Percentiles rank a stretch among this genome's conserved stretches.
phyloP scores from a whole-genome alignment of 1,284 basidiomycete genomes.

The Xerocomus minutiporus region DNA sequence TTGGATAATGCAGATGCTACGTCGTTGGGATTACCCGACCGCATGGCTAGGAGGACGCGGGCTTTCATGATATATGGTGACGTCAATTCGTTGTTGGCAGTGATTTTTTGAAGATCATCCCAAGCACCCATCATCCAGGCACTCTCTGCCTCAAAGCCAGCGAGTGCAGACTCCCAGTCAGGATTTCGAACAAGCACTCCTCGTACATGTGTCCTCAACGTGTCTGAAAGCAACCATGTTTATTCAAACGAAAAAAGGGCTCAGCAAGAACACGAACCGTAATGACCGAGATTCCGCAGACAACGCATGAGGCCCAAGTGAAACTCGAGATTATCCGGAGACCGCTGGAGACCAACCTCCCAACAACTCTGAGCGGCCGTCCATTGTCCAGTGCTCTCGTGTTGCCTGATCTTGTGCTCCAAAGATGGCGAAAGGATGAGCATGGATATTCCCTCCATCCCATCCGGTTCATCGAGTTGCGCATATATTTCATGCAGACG shows the following conservation, averaged over 20 bases:
- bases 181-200: conserved; percentile 87
- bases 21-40: conserved; percentile 44
- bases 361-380: conserved; percentile 99
- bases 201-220: conserved; percentile 90
- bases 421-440: conserved; percentile 86
- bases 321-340: conserved; percentile 83
- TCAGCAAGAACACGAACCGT: conserved; percentile 62
- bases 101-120: conserved; percentile 69
- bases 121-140: conserved; percentile 96
- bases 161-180: conserved; percentile 76
- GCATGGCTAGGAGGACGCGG: conserved; percentile 78
- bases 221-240: conserved; percentile 55
- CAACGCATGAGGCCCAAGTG: conserved; percentile 92
- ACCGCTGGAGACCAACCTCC: conserved; percentile 94
- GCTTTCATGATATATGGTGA: conserved; percentile 75
- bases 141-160: conserved; percentile 88
- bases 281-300: conserved; percentile 92
- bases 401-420: conserved; percentile 96
- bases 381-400: conserved; percentile 97
- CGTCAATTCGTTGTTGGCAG: conserved; percentile 46
- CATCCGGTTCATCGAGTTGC: conserved; percentile 95
- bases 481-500: conserved; percentile 95
- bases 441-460: conserved; percentile 97
- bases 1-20: conserved; percentile 53
- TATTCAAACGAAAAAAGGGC: not conserved